A percentile compares a stretch with the other conserved stretches of the same genome.
Conservation (phyloP, 2,329 filamentous ascomycete genomes). For the Verticillium tricorpus region DNA sequence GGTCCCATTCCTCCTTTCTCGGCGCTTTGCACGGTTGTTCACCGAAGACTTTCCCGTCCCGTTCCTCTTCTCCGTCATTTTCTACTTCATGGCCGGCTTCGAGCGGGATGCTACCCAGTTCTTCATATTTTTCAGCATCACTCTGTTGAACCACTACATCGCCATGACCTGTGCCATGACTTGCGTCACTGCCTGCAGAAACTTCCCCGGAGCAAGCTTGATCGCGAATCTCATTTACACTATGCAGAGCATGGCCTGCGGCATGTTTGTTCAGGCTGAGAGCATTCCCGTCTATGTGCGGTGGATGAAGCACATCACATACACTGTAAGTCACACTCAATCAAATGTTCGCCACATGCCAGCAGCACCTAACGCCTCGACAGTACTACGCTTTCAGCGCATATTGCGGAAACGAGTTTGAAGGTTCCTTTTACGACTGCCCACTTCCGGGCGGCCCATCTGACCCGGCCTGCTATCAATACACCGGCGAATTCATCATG, state of each 20-base stretch:
- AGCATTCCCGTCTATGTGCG: slow-evolving; percentile 73
- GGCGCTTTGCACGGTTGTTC: slow-evolving; percentile 62
- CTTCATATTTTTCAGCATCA: slow-evolving; percentile 66
- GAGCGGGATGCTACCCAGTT: slow-evolving; percentile 59
- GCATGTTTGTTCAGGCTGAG: slow-evolving; percentile 70
- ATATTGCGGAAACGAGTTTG: slow-evolving; percentile 68
- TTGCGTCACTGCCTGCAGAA: slow-evolving; percentile 59
- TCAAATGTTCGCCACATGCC: slow-evolving; percentile 18
- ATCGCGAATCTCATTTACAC: slow-evolving; percentile 71
- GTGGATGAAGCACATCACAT: slow-evolving; percentile 68
- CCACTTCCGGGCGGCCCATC: slow-evolving; percentile 56
- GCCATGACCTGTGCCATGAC: slow-evolving; percentile 67
- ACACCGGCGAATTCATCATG: slow-evolving; percentile 67
- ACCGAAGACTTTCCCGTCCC: slow-evolving; percentile 72
- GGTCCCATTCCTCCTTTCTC: slow-evolving; percentile 64
- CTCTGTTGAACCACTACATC: slow-evolving; percentile 68
- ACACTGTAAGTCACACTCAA: slow-evolving; percentile 38
- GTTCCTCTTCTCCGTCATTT: slow-evolving; percentile 64
- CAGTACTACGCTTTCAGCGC: slow-evolving; percentile 69
- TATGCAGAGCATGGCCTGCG: slow-evolving; percentile 68
- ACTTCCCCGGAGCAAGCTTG: slow-evolving; percentile 67
- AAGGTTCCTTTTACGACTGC: slow-evolving; percentile 68
- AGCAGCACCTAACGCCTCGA: slow-evolving; percentile 12
- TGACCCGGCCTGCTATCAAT: slow-evolving; percentile 63
- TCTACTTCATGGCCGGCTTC: slow-evolving; percentile 77